Evolutionary conservation across 305 asterid genomes (phyloP), one percentile per base, ranked within the genome.

Genomic region (Solanum hybrid): DNA sequence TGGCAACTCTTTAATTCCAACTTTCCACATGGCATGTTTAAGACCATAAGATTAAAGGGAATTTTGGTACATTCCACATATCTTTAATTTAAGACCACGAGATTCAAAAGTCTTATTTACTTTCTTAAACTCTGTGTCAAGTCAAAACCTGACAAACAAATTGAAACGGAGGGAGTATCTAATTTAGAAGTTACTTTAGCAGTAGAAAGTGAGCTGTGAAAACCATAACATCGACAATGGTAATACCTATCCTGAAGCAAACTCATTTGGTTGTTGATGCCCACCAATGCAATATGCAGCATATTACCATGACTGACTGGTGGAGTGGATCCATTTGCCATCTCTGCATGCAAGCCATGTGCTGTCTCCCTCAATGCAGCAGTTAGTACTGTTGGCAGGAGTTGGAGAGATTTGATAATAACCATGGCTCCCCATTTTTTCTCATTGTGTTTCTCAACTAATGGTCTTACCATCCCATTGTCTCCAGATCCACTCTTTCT

Each of bases 401-500:
- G 92, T 13, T 95, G 98, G 88, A 98, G 98, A 91, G 99, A 97
- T 93, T 95, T 97, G 93, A 98, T 95, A 86, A 96, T 97, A 73
- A 96, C 97, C 99, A 98, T 98, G 90, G 98, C 97, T 90, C 99
- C 99, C 98, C 99, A 98, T 91, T 97, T 97, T 91, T 94, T 92
- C 90, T 90, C 95, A 79, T 89, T 93, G 91, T 88, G 95, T 89
- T 95, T 95, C 89, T 94, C 95, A 89, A 91, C 93, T 14, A 93
- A 90, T 29, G 94, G 91, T 86, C 88, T 95, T 85, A 85, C 88
- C 65, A 90, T 92, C 79, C 86, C 76, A 79, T 83, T 68, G 87
- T 90, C 92, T 86, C 92, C 95, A 89, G 89, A 91, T 32, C 88
- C 92, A 79, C 87, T 90, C 90, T 91, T 93, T 90, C 96, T 92